These are phyloP conservation scores for Colletotrichum liaoningense DNA, from an alignment of 2,329 filamentous ascomycete species.

Conservation along the genomic window DNA sequence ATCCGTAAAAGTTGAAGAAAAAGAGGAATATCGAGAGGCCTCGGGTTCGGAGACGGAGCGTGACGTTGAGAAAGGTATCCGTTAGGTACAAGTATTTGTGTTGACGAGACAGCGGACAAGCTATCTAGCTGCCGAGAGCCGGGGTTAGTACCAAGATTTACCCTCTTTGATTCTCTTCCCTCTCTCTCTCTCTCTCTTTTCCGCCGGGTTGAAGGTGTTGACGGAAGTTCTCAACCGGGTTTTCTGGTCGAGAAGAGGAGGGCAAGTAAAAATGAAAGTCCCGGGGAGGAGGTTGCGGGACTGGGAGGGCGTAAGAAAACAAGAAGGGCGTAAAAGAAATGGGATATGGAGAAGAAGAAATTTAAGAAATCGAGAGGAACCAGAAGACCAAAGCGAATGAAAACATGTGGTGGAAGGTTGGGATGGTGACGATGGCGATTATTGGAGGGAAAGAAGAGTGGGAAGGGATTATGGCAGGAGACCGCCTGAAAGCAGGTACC, in stretches of 20 bases:
- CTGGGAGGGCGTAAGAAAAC: not conserved
- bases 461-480: slow-evolving; percentile 14
- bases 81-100: slow-evolving; percentile 3
- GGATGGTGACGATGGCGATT: slow-evolving; percentile 25
- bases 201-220: slow-evolving; percentile 2
- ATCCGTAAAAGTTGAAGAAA: not conserved
- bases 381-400: not conserved
- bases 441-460: slow-evolving; percentile 16
- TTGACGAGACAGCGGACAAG: slow-evolving; percentile 12
- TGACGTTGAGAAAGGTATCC: slow-evolving; percentile 15
- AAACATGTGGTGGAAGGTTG: slow-evolving; percentile 8
- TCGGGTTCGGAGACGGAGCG: slow-evolving; percentile 29
- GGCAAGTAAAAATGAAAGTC: not conserved
- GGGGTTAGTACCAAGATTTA: slow-evolving; percentile 27
- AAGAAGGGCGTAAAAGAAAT: not conserved
- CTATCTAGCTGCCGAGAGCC: slow-evolving; percentile 19
- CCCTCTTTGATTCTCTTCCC: not conserved
- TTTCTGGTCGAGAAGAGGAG: not conserved
- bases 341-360: not conserved
- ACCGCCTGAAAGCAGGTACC: slow-evolving; percentile 33
- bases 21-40: slow-evolving; percentile 15
- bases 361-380: not conserved
- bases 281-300: not conserved
- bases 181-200: not conserved
- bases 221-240: not conserved